These are phyloP conservation scores for Populus ilicifolia DNA, from an alignment of 345 rosid genomes.

Conservation along the genomic window DNA sequence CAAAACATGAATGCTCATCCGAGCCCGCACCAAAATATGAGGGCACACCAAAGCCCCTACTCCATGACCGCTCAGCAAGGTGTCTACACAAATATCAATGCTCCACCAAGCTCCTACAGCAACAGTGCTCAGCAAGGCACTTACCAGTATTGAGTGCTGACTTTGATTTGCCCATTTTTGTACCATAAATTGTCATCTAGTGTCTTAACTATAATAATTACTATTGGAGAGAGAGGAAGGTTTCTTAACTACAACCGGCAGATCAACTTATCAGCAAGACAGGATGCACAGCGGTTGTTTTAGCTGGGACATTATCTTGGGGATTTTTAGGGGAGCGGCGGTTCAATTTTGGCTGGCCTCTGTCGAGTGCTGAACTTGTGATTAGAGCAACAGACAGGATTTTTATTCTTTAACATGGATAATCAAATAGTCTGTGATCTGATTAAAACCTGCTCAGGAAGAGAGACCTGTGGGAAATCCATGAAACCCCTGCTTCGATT, in stretches of 20 bases:
- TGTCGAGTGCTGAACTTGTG: constrained; percentile 11
- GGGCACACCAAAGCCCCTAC: constrained; percentile 26
- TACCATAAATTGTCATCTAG: not conserved
- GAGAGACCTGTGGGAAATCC: not conserved
- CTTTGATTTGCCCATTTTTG: constrained; percentile 6
- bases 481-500: not conserved
- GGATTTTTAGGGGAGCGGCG: not conserved
- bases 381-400: constrained; percentile 6
- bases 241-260: not conserved
- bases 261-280: not conserved
- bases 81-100: constrained; percentile 11
- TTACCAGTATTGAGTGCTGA: not conserved
- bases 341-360: not conserved
- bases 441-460: not conserved
- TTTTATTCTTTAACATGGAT: not conserved
- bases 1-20: constrained; percentile 9
- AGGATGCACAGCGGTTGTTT: not conserved
- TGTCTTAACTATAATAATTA: not conserved
- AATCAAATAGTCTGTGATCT: not conserved
- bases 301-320: not conserved
- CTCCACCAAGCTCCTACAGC: constrained; percentile 22
- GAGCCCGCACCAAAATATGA: constrained; percentile 17
- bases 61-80: constrained; percentile 16
- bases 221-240: not conserved
- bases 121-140: constrained; percentile 3